Conservation (phyloP, 2,329 filamentous ascomycete species). For the Botrytis pseudocinerea region DNA sequence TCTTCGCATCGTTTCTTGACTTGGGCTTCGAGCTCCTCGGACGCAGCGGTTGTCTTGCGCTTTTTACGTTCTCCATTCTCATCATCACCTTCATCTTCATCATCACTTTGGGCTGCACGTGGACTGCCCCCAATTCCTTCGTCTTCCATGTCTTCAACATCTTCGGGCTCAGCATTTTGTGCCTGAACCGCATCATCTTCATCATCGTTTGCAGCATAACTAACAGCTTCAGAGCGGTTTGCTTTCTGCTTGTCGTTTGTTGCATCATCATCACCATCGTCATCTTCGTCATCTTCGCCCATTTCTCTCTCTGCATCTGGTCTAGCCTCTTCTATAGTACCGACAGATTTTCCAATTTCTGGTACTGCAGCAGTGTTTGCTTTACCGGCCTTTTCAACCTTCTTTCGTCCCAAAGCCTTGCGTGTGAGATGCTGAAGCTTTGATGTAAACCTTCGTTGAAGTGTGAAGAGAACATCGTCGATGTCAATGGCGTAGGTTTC, state of each 20-base stretch:
- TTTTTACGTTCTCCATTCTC: conserved; percentile 31
- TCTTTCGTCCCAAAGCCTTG: conserved; percentile 82
- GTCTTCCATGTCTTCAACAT: conserved; percentile 51
- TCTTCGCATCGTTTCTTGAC: conserved; percentile 65
- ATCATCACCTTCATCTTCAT: conserved; percentile 44
- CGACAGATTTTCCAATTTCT: conserved; percentile 67
- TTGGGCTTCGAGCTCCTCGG: conserved; percentile 55
- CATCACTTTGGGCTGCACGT: conserved; percentile 40
- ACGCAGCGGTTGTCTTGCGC: conserved; percentile 31
- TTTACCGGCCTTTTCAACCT: conserved; percentile 58
- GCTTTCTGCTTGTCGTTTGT: conserved; percentile 71
- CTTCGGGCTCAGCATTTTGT: conserved; percentile 58
- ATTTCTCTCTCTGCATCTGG: conserved; percentile 44
- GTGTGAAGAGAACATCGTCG: conserved; percentile 72
- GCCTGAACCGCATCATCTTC: conserved; percentile 77
- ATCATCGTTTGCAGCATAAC: conserved; percentile 90
- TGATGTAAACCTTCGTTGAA: conserved; percentile 80
- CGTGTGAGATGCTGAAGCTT: conserved; percentile 69
- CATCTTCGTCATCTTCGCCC: conserved; percentile 55
- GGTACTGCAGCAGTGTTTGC: conserved; percentile 69
- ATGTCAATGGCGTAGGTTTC: conserved; percentile 81
- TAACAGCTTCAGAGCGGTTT: conserved; percentile 78
- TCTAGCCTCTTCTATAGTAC: conserved; percentile 54
- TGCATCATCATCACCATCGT: conserved; percentile 69
- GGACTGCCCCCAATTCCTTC: conserved; percentile 55